Base-by-base conservation (phyloP, 495 filamentous ascomycete species). In the Glarea lozoyensis region DNA sequence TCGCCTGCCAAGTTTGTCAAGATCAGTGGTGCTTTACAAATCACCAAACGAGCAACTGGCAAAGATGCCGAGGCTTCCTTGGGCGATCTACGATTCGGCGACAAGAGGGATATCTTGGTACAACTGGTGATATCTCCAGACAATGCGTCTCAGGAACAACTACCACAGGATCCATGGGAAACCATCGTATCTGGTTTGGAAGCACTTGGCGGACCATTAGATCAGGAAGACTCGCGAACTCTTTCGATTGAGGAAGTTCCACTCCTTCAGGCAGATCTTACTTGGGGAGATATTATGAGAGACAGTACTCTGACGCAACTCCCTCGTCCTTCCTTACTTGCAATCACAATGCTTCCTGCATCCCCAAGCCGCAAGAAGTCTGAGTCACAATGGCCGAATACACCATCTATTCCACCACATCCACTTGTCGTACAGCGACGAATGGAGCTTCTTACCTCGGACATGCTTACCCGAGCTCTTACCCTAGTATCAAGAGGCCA, bases 1-100 rank as follows among this genome's bases (percentile, higher is more conserved):
- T 99, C 92, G 1, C 92, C 92, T 2, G 92, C 93, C 52, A 94
- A 92, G 56, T 96, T 99, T 56, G 85, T 94, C 56, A 99, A 99
- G 67, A 97, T 97, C 55, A 95, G 88, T 56, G 92, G 92, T 34
- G 92, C 92, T 11, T 72, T 99, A 17, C 92, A 97, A 58, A 89
- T 94, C 43, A 96, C 92, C 0, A 97, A 97, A 66, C 84, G 92
- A 40, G 93, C 92, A n/a, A 94, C 90, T 32, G 92, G 92, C 11
- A 82, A 86, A 40, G 92, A 97, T 56, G 92, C 92, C 1, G 92
- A 99, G 60, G 93, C 88, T 16, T 79, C 85, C 2, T 66, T 99
- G 34, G 92, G 92, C 15, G 92, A 99, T 63, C 71, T 99, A 30
- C 75, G 88, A 40, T 99, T 97, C 58, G 92, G 92, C 40, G 92